Evolutionary conservation across 2,329 filamentous ascomycete species (phyloP).

Genomic region (Dactylonectria estremocensis): DNA sequence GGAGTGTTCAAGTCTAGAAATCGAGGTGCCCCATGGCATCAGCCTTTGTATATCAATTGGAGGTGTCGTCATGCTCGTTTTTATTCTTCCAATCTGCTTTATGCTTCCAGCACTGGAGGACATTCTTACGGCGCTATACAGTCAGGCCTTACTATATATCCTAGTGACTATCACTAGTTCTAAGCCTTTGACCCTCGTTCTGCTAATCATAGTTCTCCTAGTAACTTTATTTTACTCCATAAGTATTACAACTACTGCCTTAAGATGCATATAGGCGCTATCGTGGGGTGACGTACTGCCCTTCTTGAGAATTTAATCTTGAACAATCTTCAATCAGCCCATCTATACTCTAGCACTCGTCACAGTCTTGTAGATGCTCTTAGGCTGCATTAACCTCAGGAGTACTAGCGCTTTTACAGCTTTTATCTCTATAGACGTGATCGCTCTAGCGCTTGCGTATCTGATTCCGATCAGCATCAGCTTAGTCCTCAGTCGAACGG

Average conservation of each 20-base stretch:
- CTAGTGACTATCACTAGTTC: slow-evolving; percentile 83
- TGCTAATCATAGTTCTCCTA: slow-evolving; percentile 81
- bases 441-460: slow-evolving; percentile 82
- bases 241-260: slow-evolving; percentile 80
- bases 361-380: slow-evolving; percentile 75
- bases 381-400: slow-evolving; percentile 86
- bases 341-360: no score
- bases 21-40: no score
- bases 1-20: slow-evolving; percentile 70
- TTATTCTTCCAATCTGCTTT: no score
- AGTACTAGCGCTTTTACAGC: slow-evolving; percentile 81
- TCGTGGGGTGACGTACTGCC: slow-evolving; percentile 81
- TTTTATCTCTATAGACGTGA: slow-evolving; percentile 84
- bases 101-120: no score
- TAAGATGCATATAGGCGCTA: slow-evolving; percentile 81
- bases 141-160: slow-evolving; percentile 80
- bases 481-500: no score
- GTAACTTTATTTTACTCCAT: slow-evolving; percentile 83
- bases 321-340: slow-evolving; percentile 55
- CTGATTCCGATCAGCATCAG: no score
- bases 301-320: slow-evolving; percentile 75
- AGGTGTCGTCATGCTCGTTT: no score
- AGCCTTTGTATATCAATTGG: no score
- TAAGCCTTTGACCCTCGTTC: slow-evolving; percentile 77
- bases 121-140: no score